Evolutionary conservation across 768 basidiomycete genomes (phyloP), one percentile per base, ranked within the genome.

Genomic region (Artomyces pyxidatus): DNA sequence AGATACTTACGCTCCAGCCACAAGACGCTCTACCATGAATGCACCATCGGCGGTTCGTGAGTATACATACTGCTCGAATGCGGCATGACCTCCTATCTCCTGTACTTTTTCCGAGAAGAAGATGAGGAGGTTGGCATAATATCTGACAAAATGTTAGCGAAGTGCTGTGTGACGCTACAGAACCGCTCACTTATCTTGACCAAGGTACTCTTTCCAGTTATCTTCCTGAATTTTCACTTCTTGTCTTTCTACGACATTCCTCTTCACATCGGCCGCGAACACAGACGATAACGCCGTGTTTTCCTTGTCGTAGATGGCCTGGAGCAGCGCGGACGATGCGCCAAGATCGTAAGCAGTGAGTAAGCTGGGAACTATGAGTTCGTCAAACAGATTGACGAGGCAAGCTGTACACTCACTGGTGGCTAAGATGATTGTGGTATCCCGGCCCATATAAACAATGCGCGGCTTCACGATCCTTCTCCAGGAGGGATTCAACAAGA

Each of bases 371-470:
- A n/a, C n/a, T n/a, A n/a, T n/a, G n/a, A n/a, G n/a, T n/a, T n/a
- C n/a, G n/a, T n/a, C n/a, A n/a, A n/a, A n/a, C n/a, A n/a, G n/a
- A n/a, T n/a, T n/a, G n/a, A n/a, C n/a, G n/a, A n/a, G n/a, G n/a
- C n/a, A 3, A 6, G 7, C 32, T 17, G 10, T 14, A 8, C 32
- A 56, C 74, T 61, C 44, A 80, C 79, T 81, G 79, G 55, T 82
- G 79, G 54, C 72, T 74, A 12, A 78, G 60, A 59, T 82, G 80
- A 58, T 80, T 80, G 55, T 82, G 78, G 25, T 80, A 66, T 3
- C 70, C 68, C 16, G 59, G 44, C 10, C 68, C 61, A 55, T 71
- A 78, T 57, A 71, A 73, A 57, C 77, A 77, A 51, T 81, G 78
- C 51, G 78, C 71, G 14, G 62, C 57, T 47, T 74, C 63, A 14